Evolutionary conservation across 768 basidiomycete genomes (phyloP).

Genomic region (Auriscalpium vulgare): DNA sequence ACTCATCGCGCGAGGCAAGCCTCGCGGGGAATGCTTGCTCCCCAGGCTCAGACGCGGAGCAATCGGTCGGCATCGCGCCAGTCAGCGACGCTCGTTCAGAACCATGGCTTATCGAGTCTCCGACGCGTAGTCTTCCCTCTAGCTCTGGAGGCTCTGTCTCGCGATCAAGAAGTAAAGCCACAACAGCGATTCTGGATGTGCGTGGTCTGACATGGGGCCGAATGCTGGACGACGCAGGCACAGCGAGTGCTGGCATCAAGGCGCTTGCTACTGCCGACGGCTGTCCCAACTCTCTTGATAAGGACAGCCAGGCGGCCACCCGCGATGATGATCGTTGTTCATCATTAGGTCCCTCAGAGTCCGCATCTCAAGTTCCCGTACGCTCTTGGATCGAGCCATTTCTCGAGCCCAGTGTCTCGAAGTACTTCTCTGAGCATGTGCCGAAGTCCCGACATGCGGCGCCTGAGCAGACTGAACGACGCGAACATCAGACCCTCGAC

Average conservation of each 20-base stretch:
- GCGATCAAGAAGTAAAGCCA: slow-evolving; percentile 7
- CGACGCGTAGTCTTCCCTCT: slow-evolving; percentile 15
- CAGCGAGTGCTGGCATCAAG: too few relatives aligned
- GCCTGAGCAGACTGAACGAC: too few relatives aligned
- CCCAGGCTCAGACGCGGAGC: too few relatives aligned
- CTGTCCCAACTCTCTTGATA: too few relatives aligned
- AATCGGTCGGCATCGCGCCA: too few relatives aligned
- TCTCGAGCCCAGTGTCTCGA: background rate
- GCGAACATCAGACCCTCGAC: too few relatives aligned
- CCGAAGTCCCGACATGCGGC: too few relatives aligned
- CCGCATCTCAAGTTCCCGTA: slow-evolving; percentile 39
- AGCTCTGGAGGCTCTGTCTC: slow-evolving; percentile 6
- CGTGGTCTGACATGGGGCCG: slow-evolving; percentile 22
- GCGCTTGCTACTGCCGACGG: too few relatives aligned
- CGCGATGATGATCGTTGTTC: slow-evolving; percentile 3
- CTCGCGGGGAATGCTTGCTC: too few relatives aligned
- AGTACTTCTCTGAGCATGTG: too few relatives aligned
- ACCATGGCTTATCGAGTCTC: slow-evolving; percentile 50
- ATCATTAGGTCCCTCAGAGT: slow-evolving; percentile 43
- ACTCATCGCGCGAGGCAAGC: too few relatives aligned
- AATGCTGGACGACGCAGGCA: background rate
- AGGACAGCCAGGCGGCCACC: background rate
- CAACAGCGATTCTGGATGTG: slow-evolving; percentile 31
- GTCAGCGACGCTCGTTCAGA: slow-evolving; percentile 25
- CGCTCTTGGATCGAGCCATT: slow-evolving; percentile 1